phyloP scores from a whole-genome alignment of 2,329 filamentous ascomycete species.

The Talaromyces funiculosus region DNA sequence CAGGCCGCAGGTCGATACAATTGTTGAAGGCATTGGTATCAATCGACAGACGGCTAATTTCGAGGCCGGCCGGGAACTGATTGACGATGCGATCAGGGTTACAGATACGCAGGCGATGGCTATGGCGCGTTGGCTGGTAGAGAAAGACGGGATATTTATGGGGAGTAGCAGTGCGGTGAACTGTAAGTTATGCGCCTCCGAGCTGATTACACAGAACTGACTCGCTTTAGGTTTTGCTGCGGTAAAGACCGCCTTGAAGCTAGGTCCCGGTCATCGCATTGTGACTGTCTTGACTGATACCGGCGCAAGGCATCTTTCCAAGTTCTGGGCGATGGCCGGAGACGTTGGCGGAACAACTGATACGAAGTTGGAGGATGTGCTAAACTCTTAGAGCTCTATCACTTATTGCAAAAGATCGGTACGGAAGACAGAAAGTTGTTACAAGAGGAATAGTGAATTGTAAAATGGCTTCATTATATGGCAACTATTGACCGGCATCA shows the following conservation, averaged over 20 bases:
- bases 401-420: background rate
- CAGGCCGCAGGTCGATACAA: slow-evolving; percentile 85
- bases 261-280: slow-evolving; percentile 45
- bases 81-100: slow-evolving; percentile 86
- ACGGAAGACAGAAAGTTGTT: background rate
- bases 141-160: slow-evolving; percentile 89
- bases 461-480: background rate
- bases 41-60: slow-evolving; percentile 94
- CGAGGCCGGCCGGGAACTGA: slow-evolving; percentile 73
- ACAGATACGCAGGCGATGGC: slow-evolving; percentile 80
- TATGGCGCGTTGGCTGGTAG: slow-evolving; percentile 96
- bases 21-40: slow-evolving; percentile 93
- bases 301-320: slow-evolving; percentile 48
- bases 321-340: slow-evolving; percentile 46
- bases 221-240: slow-evolving; percentile 40
- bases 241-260: slow-evolving; percentile 40
- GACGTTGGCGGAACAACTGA: slow-evolving; percentile 41
- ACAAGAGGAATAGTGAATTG: background rate
- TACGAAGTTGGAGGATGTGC: slow-evolving; percentile 43
- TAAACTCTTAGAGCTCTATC: slow-evolving; percentile 29
- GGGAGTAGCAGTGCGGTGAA: slow-evolving; percentile 97
- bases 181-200: slow-evolving; percentile 57
- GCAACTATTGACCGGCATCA: background rate
- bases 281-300: slow-evolving; percentile 48
- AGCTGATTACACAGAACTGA: slow-evolving; percentile 5